phyloP scores from a whole-genome alignment of 805 yeast genomes.

The Candida lessepsii region DNA sequence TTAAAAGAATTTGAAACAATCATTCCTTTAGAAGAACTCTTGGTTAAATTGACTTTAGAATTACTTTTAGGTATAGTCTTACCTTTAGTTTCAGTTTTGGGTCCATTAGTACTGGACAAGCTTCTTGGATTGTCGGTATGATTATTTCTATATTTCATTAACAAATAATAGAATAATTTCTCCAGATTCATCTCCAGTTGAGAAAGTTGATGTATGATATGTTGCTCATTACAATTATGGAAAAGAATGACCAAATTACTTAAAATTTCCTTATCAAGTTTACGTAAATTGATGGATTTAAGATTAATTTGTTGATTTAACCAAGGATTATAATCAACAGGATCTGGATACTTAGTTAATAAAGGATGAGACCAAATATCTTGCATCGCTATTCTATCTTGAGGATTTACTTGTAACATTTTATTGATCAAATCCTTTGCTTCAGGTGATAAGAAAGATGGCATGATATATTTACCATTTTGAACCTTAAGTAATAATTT shows the following conservation, averaged over 20 bases:
- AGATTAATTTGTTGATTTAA: slow-evolving; percentile 21
- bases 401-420: slow-evolving; percentile 84
- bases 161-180: slow-evolving; percentile 74
- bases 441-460: slow-evolving; percentile 71
- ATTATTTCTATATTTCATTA: slow-evolving; percentile 71
- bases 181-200: slow-evolving; percentile 60
- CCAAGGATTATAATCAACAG: slow-evolving; percentile 17
- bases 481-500: slow-evolving; percentile 86
- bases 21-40: slow-evolving; percentile 21
- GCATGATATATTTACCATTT: slow-evolving; percentile 83
- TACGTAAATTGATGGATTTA: slow-evolving; percentile 40
- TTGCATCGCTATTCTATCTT: slow-evolving; percentile 70
- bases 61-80: slow-evolving; percentile 14
- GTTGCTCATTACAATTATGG: slow-evolving; percentile 66
- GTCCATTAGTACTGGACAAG: slow-evolving; percentile 8
- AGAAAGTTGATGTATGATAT: slow-evolving; percentile 52
- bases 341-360: slow-evolving; percentile 65
- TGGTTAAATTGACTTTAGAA: slow-evolving; percentile 26
- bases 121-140: slow-evolving; percentile 33
- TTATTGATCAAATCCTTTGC: slow-evolving; percentile 81
- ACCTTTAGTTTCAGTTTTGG: slow-evolving; percentile 18
- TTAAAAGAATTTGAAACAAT: slow-evolving; percentile 40
- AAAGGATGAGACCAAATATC: slow-evolving; percentile 81
- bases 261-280: slow-evolving; percentile 70
- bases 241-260: slow-evolving; percentile 75